Evolutionary conservation across 2,329 filamentous ascomycete species (phyloP), one percentile per base, ranked within the genome.

Genomic region (Macrophomina pseudophaseolina): DNA sequence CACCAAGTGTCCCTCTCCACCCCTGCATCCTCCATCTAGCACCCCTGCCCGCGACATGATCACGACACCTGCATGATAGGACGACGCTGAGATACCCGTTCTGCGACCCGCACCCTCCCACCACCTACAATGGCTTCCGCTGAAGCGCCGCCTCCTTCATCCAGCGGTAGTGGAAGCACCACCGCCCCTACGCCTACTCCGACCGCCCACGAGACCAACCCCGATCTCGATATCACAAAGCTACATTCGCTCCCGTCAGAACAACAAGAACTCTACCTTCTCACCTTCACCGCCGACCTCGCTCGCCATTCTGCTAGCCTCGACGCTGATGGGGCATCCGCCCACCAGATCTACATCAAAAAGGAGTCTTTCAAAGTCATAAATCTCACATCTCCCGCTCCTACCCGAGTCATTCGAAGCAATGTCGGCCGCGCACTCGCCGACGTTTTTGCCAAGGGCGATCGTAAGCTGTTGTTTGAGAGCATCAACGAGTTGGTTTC

Each of bases 281-380:
- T 99, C 68, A 96, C 90, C 32, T 97, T 96, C 76, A 91, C 94
- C 42, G 91, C 93, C 33, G 88, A 91, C 68, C 85, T 99, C 66
- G 90, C 89, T 69, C 91, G 90, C 72, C 91, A 97, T 84, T 91
- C 97, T 52, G 85, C 89, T 64, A 83, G 83, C 16, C 86, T 98
- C 54, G 87, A 88, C 64, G 84, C 88, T 69, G 92, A 97, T 72
- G 91, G 91, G 75, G 91, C 94, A 71, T 94, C 92, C 28, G 87
- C 91, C 12, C 91, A 97, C 80, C 95, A 99, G 79, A 89, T 93
- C 73, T 92, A 92, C 76, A 85, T 99, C 73, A 97, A 97, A 81
- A 94, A 92, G 78, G 93, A 98, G 84, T 86, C 97, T 71, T 92
- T 98, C 79, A 93, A 97, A 80, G 91, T 99, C 76, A 87, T 99